Evolutionary conservation across 169 alveolate species (phyloP), one percentile per base, ranked within the genome.

Genomic region (Cryptosporidium felis): DNA sequence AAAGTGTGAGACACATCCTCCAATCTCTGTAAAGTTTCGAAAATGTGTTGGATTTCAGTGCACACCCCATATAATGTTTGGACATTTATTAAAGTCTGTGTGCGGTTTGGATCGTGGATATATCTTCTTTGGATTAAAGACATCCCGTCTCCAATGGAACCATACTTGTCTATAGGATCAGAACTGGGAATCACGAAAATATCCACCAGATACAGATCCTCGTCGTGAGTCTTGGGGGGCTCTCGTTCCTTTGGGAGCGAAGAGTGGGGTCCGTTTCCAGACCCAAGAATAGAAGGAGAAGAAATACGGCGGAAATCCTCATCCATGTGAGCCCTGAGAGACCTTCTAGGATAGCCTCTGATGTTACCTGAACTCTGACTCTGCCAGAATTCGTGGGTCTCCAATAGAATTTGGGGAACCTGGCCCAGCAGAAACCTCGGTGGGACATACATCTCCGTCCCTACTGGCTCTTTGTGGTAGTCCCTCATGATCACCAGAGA

Each of bases 381-480:
- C 60, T 91, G 94, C 94, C 94, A 91, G 82, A 91, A 91, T 40
- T 46, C 61, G 79, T 91, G 91, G 62, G 90, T 91, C 80, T 91
- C 93, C 16, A 91, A 38, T 42, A 91, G 79, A 41, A 81, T 89
- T 32, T 91, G 89, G 2, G 94, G 94, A 9, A 91, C 58, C 36
- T 89, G 63, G 5, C 94, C 94, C 32, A 89, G 60, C 51, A 91
- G 44, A 42, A 79, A 80, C 40, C 74, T 80, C 30, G 92, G 89
- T 42, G 66, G 91, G 12, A 91, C 44, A 30, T 53, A 85, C 91
- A 81, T 80, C 28, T 90, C 93, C 42, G 81, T 89, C 0, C 90
- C 74, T 5, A 66, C 18, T 14, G 62, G 74, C 18, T 49, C 79
- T 21, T 38, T 49, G 65, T 60, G 40, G 30, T 56, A 44, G 14